Base-by-base conservation (phyloP, 2,329 filamentous ascomycete genomes). In the Epichloe baconii region DNA sequence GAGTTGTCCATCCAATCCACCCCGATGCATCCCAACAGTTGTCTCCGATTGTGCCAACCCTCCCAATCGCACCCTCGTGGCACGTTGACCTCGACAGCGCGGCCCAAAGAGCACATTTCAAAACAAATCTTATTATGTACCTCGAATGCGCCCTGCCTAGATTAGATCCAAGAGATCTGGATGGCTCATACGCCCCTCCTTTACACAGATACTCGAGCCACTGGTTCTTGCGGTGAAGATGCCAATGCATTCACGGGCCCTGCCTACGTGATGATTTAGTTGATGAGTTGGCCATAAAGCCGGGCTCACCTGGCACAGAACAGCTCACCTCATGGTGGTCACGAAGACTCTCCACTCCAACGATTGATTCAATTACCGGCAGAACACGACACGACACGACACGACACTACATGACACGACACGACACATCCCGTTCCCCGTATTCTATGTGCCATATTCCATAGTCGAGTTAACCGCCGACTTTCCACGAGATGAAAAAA, bases 1-100 rank as follows among this genome's bases (percentile, higher is more conserved):
- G 65, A 67, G 65, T 53, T 26, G 23, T 26, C 6, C 23, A 26
- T 26, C 23, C 64, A 64, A 54, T 49, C 56, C 55, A 51, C 34
- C 42, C 44, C 47, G 31, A 49, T 43, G 47, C 47, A 49, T 37
- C 47, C 47, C 38, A 31, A 36, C 21, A 23, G 47, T 23, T n/a
- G 36, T n/a, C 36, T 6, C 36, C 36, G 5, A 38, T 26, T 26
- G 26, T 26, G 7, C 26, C 26, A 26, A 8, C 26, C 14, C 0
- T 43, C 43, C n/a, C 43, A 44, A n/a, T 44, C 14, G 43, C n/a
- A 31, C 43, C 43, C 43, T 44, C 43, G 43, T 44, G 43, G 23
- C 21, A 45, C 26, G 43, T 43, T 6, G 10, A 21, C 17, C 17
- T 19, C 19, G 41, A 43, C 19, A 21, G 41, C 19, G 41, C 19